phyloP scores from a whole-genome alignment of 2,329 filamentous ascomycete genomes.

The Parascedosporium putredinis region DNA sequence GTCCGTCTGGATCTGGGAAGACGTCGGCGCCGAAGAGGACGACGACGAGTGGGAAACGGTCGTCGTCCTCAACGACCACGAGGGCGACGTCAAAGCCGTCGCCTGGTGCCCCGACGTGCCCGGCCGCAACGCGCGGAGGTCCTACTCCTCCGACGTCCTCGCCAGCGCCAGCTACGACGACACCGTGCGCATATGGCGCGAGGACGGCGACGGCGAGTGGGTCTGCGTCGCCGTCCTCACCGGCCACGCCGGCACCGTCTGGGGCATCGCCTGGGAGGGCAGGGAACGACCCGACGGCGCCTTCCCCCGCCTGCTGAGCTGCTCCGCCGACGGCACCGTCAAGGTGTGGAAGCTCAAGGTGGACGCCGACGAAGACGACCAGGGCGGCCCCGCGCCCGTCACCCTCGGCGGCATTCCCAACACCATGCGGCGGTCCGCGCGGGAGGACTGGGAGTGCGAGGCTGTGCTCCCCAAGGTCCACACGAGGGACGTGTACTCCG shows the following conservation, averaged over 20 bases:
- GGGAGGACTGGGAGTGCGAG: conserved; percentile 78
- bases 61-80: conserved; percentile 87
- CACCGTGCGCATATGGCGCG: conserved; percentile 77
- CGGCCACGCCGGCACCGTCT: conserved; percentile 79
- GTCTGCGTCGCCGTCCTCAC: conserved; percentile 73
- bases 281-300: conserved; percentile 24
- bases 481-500: conserved; percentile 71
- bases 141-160: conserved; percentile 58
- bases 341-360: conserved; percentile 65
- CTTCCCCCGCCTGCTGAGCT: conserved; percentile 63
- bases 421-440: conserved; percentile 68
- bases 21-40: conserved; percentile 59
- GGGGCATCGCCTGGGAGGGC: conserved; percentile 69
- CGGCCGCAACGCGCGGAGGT: conserved; percentile 31
- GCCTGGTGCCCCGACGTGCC: conserved; percentile 73
- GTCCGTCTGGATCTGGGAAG: conserved; percentile 97
- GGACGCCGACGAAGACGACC: conserved; percentile 33
- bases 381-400: conserved; percentile 22
- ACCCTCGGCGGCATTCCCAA: conserved; percentile 63
- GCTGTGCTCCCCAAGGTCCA: conserved; percentile 65
- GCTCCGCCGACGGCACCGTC: conserved; percentile 72
- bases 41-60: conserved; percentile 97
- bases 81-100: conserved; percentile 89
- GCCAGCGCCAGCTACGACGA: conserved; percentile 93
- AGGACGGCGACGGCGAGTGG: conserved; percentile 87